Percentiles rank a stretch among this genome's conserved stretches.
phyloP scores from a whole-genome alignment of 2,329 filamentous ascomycete genomes.

The Ascochyta pisi region DNA sequence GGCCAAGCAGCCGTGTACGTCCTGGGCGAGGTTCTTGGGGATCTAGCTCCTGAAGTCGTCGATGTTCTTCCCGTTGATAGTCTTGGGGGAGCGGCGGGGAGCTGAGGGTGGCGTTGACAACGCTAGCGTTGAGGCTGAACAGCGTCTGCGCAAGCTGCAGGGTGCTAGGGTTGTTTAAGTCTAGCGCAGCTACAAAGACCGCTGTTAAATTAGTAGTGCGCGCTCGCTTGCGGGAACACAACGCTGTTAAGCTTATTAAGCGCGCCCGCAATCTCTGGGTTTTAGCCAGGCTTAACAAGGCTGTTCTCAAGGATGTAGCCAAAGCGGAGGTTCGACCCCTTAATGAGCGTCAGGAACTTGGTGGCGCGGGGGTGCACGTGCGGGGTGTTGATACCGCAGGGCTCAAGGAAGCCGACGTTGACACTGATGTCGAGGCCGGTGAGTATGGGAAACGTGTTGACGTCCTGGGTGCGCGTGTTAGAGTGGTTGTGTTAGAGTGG shows the following conservation, averaged over 20 bases:
- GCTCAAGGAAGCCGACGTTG: constrained; percentile 47
- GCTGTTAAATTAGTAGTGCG: constrained; percentile 59
- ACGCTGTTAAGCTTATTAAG: constrained; percentile 48
- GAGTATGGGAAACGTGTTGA: constrained; percentile 49
- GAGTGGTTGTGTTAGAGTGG: too few species aligned
- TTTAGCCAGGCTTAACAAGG: constrained; percentile 41
- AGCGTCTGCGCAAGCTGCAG: constrained; percentile 52
- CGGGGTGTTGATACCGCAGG: constrained; percentile 57
- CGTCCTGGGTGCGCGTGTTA: constrained; percentile 23
- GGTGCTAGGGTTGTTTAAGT: constrained; percentile 53
- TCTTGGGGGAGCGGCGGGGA: constrained; percentile 34
- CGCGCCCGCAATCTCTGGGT: too few species aligned
- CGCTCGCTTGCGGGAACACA: constrained; percentile 55
- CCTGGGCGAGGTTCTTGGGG: constrained; percentile 59
- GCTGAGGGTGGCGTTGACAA: constrained; percentile 47
- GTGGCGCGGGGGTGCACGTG: constrained; percentile 57
- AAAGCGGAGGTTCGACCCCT: constrained; percentile 49
- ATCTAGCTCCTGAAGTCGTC: constrained; percentile 44
- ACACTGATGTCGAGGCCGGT: constrained; percentile 45
- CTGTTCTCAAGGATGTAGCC: constrained; percentile 58
- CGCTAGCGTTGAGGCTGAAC: constrained; percentile 47
- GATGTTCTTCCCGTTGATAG: constrained; percentile 43
- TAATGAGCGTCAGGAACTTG: constrained; percentile 56
- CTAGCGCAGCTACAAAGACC: constrained; percentile 53
- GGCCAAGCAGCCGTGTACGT: constrained; percentile 50